Conservation (phyloP, 352 stramenopile species). For the Globisporangium yorkense region DNA sequence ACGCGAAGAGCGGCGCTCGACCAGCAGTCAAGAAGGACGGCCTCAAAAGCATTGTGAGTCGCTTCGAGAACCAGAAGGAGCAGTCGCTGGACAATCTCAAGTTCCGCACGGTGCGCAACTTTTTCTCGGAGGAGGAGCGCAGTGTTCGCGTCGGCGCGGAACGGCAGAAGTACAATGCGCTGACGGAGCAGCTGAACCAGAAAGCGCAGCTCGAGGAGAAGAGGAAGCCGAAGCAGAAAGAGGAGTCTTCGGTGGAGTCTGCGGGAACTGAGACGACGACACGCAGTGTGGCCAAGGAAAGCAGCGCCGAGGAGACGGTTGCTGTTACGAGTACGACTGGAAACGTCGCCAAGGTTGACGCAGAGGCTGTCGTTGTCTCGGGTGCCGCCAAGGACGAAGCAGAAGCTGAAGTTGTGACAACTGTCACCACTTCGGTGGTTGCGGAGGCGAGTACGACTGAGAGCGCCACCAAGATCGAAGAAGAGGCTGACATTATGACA, state of each 20-base stretch:
- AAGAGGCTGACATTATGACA: neutral
- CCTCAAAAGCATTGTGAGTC: slow-evolving; percentile 5
- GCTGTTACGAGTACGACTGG: neutral
- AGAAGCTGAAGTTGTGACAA: neutral
- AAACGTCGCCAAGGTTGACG: neutral
- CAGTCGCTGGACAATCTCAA: slow-evolving; percentile 42
- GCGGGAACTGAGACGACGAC: neutral
- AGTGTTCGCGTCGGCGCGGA: slow-evolving; percentile 41
- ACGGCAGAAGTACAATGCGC: slow-evolving; percentile 43
- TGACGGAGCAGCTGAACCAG: slow-evolving; percentile 35
- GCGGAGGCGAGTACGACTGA: neutral
- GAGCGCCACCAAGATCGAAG: neutral
- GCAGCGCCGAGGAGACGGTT: neutral
- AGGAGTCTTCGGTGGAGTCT: neutral
- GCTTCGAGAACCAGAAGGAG: slow-evolving; percentile 15
- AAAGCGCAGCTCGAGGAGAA: slow-evolving; percentile 18
- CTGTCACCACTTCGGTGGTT: neutral
- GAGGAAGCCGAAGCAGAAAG: slow-evolving; percentile 9
- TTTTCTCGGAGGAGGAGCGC: slow-evolving; percentile 41
- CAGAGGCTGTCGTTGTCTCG: neutral
- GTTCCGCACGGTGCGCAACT: slow-evolving; percentile 50
- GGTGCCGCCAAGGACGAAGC: too few relatives aligned
- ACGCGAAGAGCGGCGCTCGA: neutral
- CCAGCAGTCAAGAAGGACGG: slow-evolving; percentile 1
- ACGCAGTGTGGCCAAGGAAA: neutral